Evolutionary conservation across 1,284 basidiomycete species (phyloP).

Genomic region (Athelia psychrophila): DNA sequence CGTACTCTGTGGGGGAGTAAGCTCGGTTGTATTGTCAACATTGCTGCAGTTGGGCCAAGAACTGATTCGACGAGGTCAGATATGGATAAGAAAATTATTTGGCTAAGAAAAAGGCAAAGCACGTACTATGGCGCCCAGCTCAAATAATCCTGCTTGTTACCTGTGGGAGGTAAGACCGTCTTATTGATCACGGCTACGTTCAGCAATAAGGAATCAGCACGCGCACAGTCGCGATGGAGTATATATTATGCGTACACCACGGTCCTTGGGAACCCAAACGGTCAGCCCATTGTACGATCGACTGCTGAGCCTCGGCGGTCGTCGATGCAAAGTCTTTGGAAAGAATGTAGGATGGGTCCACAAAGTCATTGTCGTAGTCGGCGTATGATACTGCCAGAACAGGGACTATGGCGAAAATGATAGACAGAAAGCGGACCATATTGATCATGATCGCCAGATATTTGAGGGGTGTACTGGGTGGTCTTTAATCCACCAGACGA

Average conservation of each 20-base stretch:
- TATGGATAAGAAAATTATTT: neutral
- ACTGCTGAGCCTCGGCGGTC: slow-evolving; percentile 40
- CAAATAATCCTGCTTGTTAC: slow-evolving; percentile 48
- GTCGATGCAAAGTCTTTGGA: slow-evolving; percentile 33
- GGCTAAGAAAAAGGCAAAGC: neutral
- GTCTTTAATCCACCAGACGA: neutral
- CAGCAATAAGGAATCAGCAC: neutral
- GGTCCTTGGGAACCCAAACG: slow-evolving; percentile 42
- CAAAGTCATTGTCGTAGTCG: slow-evolving; percentile 50
- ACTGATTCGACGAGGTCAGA: slow-evolving; percentile 31
- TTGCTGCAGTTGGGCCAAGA: slow-evolving; percentile 58
- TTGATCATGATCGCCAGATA: neutral
- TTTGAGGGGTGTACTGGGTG: neutral
- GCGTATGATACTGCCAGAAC: neutral
- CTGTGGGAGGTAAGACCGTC: slow-evolving; percentile 36
- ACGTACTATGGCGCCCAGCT: slow-evolving; percentile 56
- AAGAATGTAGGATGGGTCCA: slow-evolving; percentile 48
- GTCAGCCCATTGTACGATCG: slow-evolving; percentile 43
- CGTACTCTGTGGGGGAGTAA: slow-evolving; percentile 42
- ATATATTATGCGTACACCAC: slow-evolving; percentile 52
- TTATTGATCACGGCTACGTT: slow-evolving; percentile 38
- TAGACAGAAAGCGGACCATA: neutral
- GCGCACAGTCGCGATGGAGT: neutral
- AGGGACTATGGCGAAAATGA: neutral
- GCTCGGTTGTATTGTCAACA: slow-evolving; percentile 42